Evolutionary conservation across 495 filamentous ascomycete species (phyloP).

Genomic region (Aspergillus saccharolyticus): DNA sequence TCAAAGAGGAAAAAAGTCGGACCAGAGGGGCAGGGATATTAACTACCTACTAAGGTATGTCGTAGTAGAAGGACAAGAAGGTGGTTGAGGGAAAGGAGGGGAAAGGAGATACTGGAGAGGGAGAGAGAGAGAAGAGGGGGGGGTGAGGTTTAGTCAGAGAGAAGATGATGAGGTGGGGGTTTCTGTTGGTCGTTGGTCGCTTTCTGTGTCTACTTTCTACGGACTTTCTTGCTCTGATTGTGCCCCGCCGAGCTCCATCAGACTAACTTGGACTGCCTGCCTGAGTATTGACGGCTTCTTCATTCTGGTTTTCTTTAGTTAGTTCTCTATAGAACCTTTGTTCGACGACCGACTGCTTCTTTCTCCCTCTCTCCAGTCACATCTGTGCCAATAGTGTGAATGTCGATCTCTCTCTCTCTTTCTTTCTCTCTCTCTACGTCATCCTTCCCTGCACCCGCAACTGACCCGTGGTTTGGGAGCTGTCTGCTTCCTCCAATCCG

Average conservation of each 20-base stretch:
- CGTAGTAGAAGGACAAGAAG: not conserved
- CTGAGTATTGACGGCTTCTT: not conserved
- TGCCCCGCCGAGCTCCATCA: not conserved
- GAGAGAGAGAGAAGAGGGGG: conserved; percentile 18
- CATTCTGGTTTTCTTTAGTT: not conserved
- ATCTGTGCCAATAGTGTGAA: not conserved
- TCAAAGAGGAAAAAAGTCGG: conserved; percentile 9
- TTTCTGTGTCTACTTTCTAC: not conserved
- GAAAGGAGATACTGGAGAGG: not conserved
- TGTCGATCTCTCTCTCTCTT: not conserved
- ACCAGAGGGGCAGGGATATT: too few relatives aligned
- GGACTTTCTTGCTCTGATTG: not conserved
- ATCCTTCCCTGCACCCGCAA: not conserved
- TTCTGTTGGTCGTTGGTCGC: not conserved
- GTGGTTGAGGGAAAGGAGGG: not conserved
- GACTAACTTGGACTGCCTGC: not conserved
- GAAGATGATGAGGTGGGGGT: not conserved
- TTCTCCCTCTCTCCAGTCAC: not conserved
- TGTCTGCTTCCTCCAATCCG: not conserved
- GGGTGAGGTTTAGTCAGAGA: conserved; percentile 5
- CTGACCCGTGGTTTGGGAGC: not conserved
- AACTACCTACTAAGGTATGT: too few relatives aligned
- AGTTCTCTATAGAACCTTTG: not conserved
- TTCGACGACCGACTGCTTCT: not conserved
- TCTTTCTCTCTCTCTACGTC: not conserved